Base-by-base conservation (phyloP, 2,329 filamentous ascomycete genomes). In the Fusarium devonianum region DNA sequence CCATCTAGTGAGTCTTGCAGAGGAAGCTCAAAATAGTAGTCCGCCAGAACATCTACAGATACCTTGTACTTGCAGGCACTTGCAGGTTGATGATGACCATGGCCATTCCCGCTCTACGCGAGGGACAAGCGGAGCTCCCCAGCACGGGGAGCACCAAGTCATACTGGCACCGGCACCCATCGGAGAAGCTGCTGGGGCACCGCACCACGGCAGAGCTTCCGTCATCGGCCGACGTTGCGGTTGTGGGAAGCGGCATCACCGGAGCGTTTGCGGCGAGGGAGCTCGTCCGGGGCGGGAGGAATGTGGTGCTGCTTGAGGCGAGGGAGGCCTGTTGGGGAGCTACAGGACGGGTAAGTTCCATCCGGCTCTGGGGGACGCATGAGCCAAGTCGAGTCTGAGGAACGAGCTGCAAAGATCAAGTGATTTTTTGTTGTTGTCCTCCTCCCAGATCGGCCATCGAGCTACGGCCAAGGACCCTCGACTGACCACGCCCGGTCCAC, bases 261-360 rank as follows among this genome's bases (percentile, higher is more conserved):
- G 89, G 89, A n/a, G 74, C 85, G 1, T 89, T 87, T 69, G 86
- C 85, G 1, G 87, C 87, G 4, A 78, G 83, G 56, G 84, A 83
- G 65, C 74, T 90, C 40, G 80, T 73, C 64, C 77, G 74, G 47
- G 73, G 70, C 28, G 74, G 77, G 5, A 73, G 78, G 49, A 76
- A 72, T n/a, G 80, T 92, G 7, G 76, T 92, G 5, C 80, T 92
- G 75, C 76, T 93, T 5, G 89, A 93, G 71, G 89, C 89, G 11
- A 78, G 89, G 62, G 89, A 92, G 74, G 88, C 86, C 4, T 92
- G 89, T 66, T 92, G 83, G 82, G 89, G 89, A 13, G 89, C 89
- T n/a, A 93, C 89, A 1, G 89, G 89, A n/a, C 75, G 89, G 65
- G 87, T 89, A 65, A 77, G 84, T 77, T 14, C 10, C 26, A 9